These are phyloP conservation scores for Orbilia blumenaviensis DNA, from an alignment of 2,329 filamentous ascomycete species.

Conservation along the genomic window DNA sequence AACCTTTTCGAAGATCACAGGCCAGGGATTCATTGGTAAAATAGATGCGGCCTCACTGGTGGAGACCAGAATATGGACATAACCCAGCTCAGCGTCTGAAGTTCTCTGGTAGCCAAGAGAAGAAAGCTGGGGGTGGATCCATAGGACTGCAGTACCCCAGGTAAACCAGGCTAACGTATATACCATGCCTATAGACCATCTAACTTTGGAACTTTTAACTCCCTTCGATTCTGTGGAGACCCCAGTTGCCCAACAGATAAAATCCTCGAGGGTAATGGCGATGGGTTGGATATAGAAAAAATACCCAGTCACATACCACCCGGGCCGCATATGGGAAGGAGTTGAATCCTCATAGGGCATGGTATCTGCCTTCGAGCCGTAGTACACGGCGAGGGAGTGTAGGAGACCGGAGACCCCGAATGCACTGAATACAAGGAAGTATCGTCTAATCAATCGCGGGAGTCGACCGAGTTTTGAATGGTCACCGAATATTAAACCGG, in stretches of 20 bases:
- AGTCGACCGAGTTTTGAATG: neutral
- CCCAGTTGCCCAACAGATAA: slow-evolving; percentile 15
- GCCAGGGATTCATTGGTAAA: slow-evolving; percentile 22
- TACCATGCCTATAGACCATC: slow-evolving; percentile 22
- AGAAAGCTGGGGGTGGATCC: slow-evolving; percentile 30
- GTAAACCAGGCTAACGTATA: slow-evolving; percentile 26
- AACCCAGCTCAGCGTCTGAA: neutral
- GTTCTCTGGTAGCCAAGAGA: slow-evolving; percentile 24
- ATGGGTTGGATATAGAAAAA: slow-evolving; percentile 22
- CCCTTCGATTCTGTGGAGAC: neutral
- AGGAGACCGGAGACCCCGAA: slow-evolving; percentile 23
- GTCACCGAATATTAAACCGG: neutral
- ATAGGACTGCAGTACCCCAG: slow-evolving; percentile 13
- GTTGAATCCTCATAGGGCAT: slow-evolving; percentile 24
- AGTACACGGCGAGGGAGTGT: slow-evolving; percentile 26
- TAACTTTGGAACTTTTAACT: neutral
- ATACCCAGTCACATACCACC: slow-evolving; percentile 23
- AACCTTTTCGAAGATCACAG: neutral
- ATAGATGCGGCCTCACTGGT: slow-evolving; percentile 16
- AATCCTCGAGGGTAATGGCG: slow-evolving; percentile 14
- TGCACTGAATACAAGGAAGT: slow-evolving; percentile 15
- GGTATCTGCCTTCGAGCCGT: neutral
- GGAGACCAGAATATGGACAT: slow-evolving; percentile 27
- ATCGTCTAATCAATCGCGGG: slow-evolving; percentile 13
- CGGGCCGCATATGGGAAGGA: neutral